These are phyloP conservation scores for Phtheirospermum japonicum DNA, from an alignment of 257 asterid species.

Conservation along the genomic window DNA sequence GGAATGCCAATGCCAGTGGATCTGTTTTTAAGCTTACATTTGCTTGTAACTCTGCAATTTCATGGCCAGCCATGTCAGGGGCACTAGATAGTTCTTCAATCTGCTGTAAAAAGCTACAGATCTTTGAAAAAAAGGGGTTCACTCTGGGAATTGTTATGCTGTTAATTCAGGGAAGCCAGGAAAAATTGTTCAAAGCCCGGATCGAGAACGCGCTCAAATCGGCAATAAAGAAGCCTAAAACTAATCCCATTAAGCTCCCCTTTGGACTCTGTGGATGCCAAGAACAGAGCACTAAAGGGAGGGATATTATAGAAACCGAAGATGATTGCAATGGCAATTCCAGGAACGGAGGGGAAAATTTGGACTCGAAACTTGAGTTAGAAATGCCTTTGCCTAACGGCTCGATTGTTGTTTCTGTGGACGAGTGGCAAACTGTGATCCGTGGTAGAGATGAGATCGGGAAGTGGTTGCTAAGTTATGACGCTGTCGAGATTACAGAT, in stretches of 20 bases:
- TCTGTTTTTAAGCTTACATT: slow-evolving; percentile 75
- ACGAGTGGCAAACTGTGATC: slow-evolving; percentile 92
- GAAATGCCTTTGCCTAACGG: slow-evolving; percentile 62
- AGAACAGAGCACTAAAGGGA: slow-evolving; percentile 67
- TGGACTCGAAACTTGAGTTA: slow-evolving; percentile 47
- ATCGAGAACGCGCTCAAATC: slow-evolving; percentile 76
- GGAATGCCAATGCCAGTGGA: slow-evolving; percentile 39
- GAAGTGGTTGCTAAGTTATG: slow-evolving; percentile 67
- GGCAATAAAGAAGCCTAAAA: slow-evolving; percentile 72
- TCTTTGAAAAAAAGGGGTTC: slow-evolving; percentile 92
- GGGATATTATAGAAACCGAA: slow-evolving; percentile 63
- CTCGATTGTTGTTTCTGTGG: slow-evolving; percentile 68
- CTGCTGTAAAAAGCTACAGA: slow-evolving; percentile 82
- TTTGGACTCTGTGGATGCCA: slow-evolving; percentile 97
- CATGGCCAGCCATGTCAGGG: slow-evolving; percentile 94
- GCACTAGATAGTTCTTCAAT: slow-evolving; percentile 81
- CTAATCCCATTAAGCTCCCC: slow-evolving; percentile 67
- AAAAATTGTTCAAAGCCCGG: slow-evolving; percentile 63
- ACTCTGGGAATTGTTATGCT: slow-evolving; percentile 76
- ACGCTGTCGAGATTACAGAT: slow-evolving; percentile 64
- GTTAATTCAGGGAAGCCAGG: slow-evolving; percentile 71
- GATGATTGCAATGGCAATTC: slow-evolving; percentile 54
- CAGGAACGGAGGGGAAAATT: slow-evolving; percentile 57
- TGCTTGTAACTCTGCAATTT: slow-evolving; percentile 82
- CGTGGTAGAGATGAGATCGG: slow-evolving; percentile 67